phyloP scores from a whole-genome alignment of 2,329 filamentous ascomycete genomes.

The Penicillium decumbens region DNA sequence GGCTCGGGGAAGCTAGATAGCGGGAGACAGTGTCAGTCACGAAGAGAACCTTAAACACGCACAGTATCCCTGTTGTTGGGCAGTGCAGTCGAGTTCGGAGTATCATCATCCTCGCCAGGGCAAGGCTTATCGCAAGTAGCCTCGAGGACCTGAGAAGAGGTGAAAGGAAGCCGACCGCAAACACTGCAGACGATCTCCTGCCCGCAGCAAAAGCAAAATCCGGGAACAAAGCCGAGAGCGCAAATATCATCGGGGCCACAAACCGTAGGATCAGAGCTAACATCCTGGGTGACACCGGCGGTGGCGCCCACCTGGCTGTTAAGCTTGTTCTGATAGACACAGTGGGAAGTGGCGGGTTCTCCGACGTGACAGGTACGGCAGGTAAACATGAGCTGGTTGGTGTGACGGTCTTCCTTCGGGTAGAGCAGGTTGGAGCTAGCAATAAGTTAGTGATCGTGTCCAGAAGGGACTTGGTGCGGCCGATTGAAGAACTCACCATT shows the following conservation, averaged over 20 bases:
- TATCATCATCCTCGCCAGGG: slow-evolving; percentile 15
- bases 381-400: slow-evolving; percentile 83
- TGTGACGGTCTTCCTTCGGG: slow-evolving; percentile 84
- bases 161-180: slow-evolving; percentile 42
- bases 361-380: slow-evolving; percentile 94
- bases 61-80: slow-evolving; percentile 5
- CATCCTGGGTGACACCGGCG: slow-evolving; percentile 94
- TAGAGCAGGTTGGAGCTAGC: slow-evolving; percentile 90
- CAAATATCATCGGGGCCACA: slow-evolving; percentile 51
- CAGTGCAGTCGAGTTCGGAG: slow-evolving; percentile 4
- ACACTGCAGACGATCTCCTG: slow-evolving; percentile 52
- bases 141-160: background rate
- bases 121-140: background rate
- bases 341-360: slow-evolving; percentile 78
- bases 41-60: slow-evolving; percentile 15
- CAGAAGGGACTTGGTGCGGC: background rate
- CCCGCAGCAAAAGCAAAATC: slow-evolving; percentile 56
- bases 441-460: slow-evolving; percentile 17
- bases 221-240: background rate
- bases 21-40: slow-evolving; percentile 30
- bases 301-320: slow-evolving; percentile 90
- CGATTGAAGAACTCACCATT: slow-evolving; percentile 59
- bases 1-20: slow-evolving; percentile 77
- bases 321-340: slow-evolving; percentile 92
- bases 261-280: slow-evolving; percentile 97